Percentiles rank a stretch among this genome's conserved stretches.
These are phyloP conservation scores for Malassezia sympodialis DNA, from an alignment of 1,284 basidiomycete genomes.

Conservation along the genomic window DNA sequence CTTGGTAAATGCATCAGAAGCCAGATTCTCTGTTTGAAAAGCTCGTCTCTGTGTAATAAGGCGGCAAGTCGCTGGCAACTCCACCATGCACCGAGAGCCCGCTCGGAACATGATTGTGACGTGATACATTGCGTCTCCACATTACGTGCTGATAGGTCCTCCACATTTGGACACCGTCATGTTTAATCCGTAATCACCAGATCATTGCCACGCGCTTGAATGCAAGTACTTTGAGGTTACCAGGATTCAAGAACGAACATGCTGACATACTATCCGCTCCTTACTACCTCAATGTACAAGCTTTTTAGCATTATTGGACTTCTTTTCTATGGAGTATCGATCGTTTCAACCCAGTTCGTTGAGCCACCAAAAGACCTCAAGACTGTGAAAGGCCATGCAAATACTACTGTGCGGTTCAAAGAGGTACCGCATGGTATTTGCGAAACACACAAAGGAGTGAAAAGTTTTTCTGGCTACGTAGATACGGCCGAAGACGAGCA, in stretches of 20 bases:
- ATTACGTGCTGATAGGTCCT: background rate
- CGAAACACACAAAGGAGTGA: constrained; percentile 61
- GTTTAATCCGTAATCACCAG: background rate
- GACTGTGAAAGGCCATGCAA: constrained; percentile 16
- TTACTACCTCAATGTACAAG: background rate
- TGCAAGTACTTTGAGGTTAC: background rate
- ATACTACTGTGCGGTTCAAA: constrained; percentile 28
- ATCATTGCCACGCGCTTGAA: background rate
- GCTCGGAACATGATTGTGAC: background rate
- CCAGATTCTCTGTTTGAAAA: constrained; percentile 3
- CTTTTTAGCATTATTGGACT: background rate
- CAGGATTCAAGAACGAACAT: background rate
- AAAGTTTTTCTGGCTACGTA: constrained; percentile 54
- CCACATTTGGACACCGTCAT: background rate
- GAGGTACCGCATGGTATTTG: constrained; percentile 57
- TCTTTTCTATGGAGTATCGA: background rate
- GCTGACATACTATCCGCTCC: background rate
- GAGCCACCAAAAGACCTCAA: constrained; percentile 19
- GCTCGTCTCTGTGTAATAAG: background rate
- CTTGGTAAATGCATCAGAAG: constrained; percentile 30
- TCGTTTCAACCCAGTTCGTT: constrained; percentile 7
- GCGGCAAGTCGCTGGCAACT: background rate
- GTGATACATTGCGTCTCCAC: background rate
- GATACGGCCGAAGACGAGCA: constrained; percentile 25
- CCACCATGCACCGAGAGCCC: background rate